These are phyloP conservation scores for Pseudodiploospora longispora DNA, from an alignment of 2,329 filamentous ascomycete species.

Conservation along the genomic window DNA sequence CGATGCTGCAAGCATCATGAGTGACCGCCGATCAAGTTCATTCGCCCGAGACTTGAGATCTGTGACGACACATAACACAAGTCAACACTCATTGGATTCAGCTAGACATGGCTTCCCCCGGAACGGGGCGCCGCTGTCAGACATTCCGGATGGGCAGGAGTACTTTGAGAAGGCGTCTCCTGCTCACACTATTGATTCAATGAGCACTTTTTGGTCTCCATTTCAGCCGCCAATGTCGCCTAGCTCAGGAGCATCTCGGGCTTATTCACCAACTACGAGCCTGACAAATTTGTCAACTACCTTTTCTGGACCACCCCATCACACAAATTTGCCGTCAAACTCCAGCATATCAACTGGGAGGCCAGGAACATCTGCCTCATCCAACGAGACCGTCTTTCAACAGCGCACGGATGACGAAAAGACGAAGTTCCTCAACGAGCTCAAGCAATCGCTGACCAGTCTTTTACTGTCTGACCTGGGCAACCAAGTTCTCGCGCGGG, in stretches of 20 bases:
- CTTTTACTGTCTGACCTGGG: constrained; percentile 84
- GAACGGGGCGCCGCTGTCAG: constrained; percentile 50
- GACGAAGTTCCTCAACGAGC: constrained; percentile 64
- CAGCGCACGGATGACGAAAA: constrained; percentile 54
- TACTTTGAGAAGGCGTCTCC: constrained; percentile 63
- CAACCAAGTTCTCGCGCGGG: constrained; percentile 74
- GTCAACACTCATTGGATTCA: constrained; percentile 63
- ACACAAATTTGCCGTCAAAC: constrained; percentile 34
- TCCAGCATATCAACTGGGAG: constrained; percentile 44
- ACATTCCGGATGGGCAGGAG: constrained; percentile 62
- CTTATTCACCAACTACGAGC: constrained; percentile 55
- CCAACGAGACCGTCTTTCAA: constrained; percentile 8
- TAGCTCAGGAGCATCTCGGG: constrained; percentile 48
- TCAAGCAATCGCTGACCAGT: constrained; percentile 74
- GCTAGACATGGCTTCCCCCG: constrained; percentile 54
- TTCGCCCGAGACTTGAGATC: constrained; percentile 47
- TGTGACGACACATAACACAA: constrained; percentile 43
- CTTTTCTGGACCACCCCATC: constrained; percentile 35
- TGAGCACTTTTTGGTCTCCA: constrained; percentile 82
- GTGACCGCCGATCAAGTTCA: constrained; percentile 45
- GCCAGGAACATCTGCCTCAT: constrained; percentile 46
- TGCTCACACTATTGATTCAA: constrained; percentile 63
- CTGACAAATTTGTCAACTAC: constrained; percentile 48
- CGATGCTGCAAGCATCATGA: constrained; percentile 45
- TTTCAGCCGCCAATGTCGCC: constrained; percentile 64